These are phyloP conservation scores for Clitopilus passeckerianus DNA, from an alignment of 768 basidiomycete genomes.

Conservation along the genomic window DNA sequence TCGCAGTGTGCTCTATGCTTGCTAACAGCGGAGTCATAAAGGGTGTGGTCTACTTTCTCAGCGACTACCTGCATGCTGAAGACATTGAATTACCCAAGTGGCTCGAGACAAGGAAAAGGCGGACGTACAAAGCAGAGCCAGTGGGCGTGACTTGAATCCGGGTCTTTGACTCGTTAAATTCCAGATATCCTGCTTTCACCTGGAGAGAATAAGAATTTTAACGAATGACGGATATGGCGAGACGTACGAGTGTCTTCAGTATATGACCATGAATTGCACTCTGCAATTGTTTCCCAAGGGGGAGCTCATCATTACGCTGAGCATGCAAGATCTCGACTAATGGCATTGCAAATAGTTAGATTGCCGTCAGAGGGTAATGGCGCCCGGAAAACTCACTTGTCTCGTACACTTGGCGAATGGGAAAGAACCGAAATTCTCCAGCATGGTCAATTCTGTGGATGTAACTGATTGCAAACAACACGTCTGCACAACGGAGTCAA, in stretches of 20 bases:
- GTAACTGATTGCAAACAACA: not conserved
- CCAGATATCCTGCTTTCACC: not conserved
- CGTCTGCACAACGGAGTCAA: not conserved
- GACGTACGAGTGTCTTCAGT: not conserved
- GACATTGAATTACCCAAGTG: not conserved
- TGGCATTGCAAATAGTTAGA: not conserved
- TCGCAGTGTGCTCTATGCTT: too few species aligned
- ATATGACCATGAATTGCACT: not conserved
- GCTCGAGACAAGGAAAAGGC: not conserved
- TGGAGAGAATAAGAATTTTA: not conserved
- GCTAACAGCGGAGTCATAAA: too few species aligned
- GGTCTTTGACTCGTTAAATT: not conserved
- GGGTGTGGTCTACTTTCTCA: too few species aligned
- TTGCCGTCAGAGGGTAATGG: too few species aligned
- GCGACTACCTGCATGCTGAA: not conserved
- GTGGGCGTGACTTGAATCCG: not conserved
- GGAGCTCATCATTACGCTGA: not conserved
- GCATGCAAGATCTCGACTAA: not conserved
- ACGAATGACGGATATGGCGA: not conserved
- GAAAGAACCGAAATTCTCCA: not conserved
- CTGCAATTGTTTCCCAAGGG: not conserved
- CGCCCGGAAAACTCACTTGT: not conserved
- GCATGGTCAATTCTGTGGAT: not conserved
- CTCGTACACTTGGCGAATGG: not conserved
- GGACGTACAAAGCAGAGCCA: constrained; percentile 1